Percentiles rank a stretch among this genome's conserved stretches.
Conservation (phyloP, 176 grass and related monocot species). For the Musa beccarii region DNA sequence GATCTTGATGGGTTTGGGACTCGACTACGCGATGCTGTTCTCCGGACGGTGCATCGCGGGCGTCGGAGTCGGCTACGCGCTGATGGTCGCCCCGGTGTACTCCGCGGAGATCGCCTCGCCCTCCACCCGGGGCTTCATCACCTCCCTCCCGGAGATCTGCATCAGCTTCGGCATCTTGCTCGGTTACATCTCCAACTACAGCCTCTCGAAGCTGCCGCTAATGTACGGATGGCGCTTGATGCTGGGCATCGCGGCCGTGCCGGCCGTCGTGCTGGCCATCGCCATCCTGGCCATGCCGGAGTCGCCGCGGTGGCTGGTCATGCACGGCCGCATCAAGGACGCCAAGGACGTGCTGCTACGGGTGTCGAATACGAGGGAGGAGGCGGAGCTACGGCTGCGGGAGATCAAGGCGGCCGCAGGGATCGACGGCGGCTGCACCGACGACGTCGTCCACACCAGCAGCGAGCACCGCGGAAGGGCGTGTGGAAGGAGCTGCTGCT, state of each 20-base stretch:
- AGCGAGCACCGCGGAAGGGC: not conserved
- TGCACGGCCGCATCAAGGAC: not conserved
- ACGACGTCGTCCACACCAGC: not conserved
- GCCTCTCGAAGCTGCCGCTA: not conserved
- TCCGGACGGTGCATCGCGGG: constrained; percentile 8
- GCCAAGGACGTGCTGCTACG: not conserved
- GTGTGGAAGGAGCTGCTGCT: constrained; percentile 47
- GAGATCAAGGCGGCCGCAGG: constrained; percentile 32
- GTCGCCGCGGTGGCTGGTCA: constrained; percentile 7
- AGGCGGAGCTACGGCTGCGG: constrained; percentile 26
- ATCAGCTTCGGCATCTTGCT: constrained; percentile 4
- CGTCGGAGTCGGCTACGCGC: constrained; percentile 8
- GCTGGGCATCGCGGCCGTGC: constrained; percentile 1
- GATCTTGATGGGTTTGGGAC: not conserved
- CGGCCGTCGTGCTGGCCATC: not conserved
- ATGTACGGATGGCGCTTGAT: constrained; percentile 8
- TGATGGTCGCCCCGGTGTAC: constrained; percentile 12
- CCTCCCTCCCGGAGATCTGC: constrained; percentile 15
- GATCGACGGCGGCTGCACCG: not conserved
- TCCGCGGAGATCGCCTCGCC: constrained; percentile 8
- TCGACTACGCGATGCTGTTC: constrained; percentile 4
- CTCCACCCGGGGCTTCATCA: constrained; percentile 14
- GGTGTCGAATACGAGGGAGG: not conserved
- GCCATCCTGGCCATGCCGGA: not conserved
- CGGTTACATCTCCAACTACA: constrained; percentile 11